Conservation (phyloP, 306 rosid species). For the Luffa acutangula region DNA sequence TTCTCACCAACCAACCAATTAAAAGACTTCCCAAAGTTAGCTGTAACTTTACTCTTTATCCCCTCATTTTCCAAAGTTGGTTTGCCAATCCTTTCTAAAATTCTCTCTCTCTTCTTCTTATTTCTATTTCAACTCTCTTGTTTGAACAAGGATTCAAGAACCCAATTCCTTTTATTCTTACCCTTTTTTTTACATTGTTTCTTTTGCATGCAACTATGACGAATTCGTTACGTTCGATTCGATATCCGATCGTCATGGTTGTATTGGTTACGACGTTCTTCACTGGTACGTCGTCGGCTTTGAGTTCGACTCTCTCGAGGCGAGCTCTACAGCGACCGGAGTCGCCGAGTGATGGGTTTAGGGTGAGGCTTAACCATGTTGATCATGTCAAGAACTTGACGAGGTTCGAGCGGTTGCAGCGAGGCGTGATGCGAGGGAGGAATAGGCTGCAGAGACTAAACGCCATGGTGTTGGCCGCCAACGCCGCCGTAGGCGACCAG, state of each 20-base stretch:
- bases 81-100: not conserved
- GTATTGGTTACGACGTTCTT: not conserved
- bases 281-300: not conserved
- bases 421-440: conserved; percentile 41
- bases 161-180: not conserved
- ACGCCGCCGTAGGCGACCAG: not conserved
- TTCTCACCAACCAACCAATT: conserved; percentile 7
- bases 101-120: not conserved
- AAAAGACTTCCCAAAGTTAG: not conserved
- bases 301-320: not conserved
- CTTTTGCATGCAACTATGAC: not conserved
- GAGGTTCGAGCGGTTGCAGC: conserved; percentile 49
- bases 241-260: not conserved
- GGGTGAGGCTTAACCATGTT: conserved; percentile 48
- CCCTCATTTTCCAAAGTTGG: not conserved
- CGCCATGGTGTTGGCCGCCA: conserved; percentile 31
- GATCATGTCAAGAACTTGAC: conserved; percentile 62
- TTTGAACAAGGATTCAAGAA: not conserved
- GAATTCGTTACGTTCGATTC: not conserved
- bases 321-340: not conserved
- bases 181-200: not conserved
- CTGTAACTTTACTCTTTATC: not conserved
- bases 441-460: conserved; percentile 42
- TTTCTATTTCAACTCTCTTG: not conserved
- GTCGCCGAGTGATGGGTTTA: conserved; percentile 20